Percentiles rank a stretch among this genome's conserved stretches.
These are phyloP conservation scores for Galeopsis tetrahit DNA, from an alignment of 257 asterid species.

Conservation along the genomic window DNA sequence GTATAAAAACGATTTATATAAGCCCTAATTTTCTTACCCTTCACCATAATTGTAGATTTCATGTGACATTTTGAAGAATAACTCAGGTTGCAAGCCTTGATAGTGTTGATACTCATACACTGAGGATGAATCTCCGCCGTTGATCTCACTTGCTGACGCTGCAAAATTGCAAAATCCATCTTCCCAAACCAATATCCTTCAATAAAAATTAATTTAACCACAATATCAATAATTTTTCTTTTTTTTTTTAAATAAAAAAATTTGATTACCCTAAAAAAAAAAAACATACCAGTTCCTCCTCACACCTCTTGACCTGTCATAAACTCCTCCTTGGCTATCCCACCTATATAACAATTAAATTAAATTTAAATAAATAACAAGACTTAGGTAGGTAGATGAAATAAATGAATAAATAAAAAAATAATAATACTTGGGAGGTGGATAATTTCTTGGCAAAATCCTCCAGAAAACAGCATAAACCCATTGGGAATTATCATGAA, in stretches of 20 bases:
- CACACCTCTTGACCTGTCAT: conserved; percentile 97
- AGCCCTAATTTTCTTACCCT: conserved; percentile 53
- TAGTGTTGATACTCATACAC: conserved; percentile 51
- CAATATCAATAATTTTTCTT: no score
- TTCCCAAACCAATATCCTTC: conserved; percentile 98
- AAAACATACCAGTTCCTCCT: conserved; percentile 82
- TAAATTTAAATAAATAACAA: neutral
- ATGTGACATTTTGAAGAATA: conserved; percentile 99
- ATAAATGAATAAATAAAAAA: neutral
- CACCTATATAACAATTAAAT: conserved; percentile 52
- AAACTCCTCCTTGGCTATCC: conserved; percentile 94
- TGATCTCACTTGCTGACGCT: conserved; percentile 73
- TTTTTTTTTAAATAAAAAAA: neutral
- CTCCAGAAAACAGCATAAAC: conserved; percentile 99
- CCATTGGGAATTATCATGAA: conserved; percentile 94
- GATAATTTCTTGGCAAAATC: conserved; percentile 95
- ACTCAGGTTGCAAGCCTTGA: conserved; percentile 93
- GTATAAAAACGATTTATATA: no score
- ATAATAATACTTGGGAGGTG: conserved; percentile 85
- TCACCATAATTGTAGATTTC: conserved; percentile 99
- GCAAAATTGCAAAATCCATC: conserved; percentile 99
- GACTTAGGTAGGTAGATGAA: neutral
- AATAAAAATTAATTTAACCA: no score
- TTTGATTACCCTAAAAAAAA: neutral
- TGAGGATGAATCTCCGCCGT: conserved; percentile 56